A percentile compares a stretch with the other conserved stretches of the same genome.
Conservation (phyloP, 306 rosid species). For the Prinsepia uniflora region DNA sequence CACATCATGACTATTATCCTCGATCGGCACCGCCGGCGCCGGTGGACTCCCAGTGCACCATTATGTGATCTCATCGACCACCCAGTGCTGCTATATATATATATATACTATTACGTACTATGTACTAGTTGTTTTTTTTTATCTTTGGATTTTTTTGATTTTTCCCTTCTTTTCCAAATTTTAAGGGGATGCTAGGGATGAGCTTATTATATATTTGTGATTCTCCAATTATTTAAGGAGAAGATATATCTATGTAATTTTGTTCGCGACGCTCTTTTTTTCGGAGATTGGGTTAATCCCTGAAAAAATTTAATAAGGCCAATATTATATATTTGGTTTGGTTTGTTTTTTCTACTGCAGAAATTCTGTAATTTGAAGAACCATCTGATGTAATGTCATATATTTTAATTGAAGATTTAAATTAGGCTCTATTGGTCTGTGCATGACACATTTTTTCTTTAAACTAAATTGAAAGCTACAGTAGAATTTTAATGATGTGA, state of each 20-base stretch:
- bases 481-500: too few species aligned
- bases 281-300: too few species aligned
- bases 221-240: slow-evolving; percentile 5
- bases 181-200: background rate
- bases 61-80: slow-evolving; percentile 5
- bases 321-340: too few species aligned
- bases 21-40: background rate
- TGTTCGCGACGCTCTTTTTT: background rate
- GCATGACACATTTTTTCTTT: too few species aligned
- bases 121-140: background rate
- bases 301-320: too few species aligned
- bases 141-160: background rate
- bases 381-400: too few species aligned
- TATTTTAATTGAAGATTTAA: too few species aligned
- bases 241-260: background rate
- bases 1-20: background rate
- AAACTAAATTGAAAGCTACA: too few species aligned
- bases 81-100: background rate
- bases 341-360: too few species aligned
- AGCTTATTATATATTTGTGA: background rate
- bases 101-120: too few species aligned
- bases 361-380: too few species aligned
- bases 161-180: background rate
- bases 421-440: too few species aligned
- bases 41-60: background rate